Conservation (phyloP, 2,329 filamentous ascomycete species). For the Leptographium radiaticola region DNA sequence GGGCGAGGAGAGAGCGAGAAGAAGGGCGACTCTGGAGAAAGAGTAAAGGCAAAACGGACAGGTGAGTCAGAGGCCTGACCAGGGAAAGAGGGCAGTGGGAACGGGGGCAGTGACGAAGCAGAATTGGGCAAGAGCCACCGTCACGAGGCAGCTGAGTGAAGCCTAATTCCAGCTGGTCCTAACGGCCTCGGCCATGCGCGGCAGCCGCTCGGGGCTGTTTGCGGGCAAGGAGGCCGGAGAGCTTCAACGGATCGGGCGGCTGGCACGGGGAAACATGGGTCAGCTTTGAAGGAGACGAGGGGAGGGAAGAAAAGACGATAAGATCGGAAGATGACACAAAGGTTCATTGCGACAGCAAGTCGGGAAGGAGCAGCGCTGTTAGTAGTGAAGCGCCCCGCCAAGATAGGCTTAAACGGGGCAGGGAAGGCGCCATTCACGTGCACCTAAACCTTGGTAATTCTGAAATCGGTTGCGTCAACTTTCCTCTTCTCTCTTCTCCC, state of each 20-base stretch:
- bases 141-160: not conserved
- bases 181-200: not conserved
- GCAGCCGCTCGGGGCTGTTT: not conserved
- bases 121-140: not conserved
- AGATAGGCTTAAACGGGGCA: not conserved
- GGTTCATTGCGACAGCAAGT: too few species aligned
- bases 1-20: not conserved
- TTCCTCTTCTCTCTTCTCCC: not conserved
- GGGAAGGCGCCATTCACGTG: not conserved
- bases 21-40: not conserved
- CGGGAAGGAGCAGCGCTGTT: not conserved
- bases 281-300: too few species aligned
- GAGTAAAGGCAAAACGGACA: not conserved
- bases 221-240: not conserved
- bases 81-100: not conserved
- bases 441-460: not conserved
- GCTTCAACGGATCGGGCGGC: not conserved
- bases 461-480: not conserved
- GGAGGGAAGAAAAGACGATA: not conserved
- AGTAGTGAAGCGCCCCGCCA: not conserved
- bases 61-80: not conserved
- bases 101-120: not conserved
- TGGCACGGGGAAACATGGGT: not conserved
- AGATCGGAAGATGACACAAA: not conserved
- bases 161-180: not conserved